phyloP scores from a whole-genome alignment of 2,329 filamentous ascomycete species.

The Phialophora tarda region DNA sequence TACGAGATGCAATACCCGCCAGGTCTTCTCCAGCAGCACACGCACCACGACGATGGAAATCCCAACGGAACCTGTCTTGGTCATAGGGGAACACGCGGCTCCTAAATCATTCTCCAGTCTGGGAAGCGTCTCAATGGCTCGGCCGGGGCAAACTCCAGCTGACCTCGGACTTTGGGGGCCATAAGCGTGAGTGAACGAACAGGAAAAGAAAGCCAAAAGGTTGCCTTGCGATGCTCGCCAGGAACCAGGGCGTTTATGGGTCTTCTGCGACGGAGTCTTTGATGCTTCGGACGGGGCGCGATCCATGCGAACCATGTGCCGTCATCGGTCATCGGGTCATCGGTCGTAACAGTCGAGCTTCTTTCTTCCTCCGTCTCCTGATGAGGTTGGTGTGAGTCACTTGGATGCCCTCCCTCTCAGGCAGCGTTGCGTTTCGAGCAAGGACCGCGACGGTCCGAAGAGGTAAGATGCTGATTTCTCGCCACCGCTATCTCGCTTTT shows the following conservation, averaged over 20 bases:
- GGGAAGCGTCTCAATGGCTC: neutral
- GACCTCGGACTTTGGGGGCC: conserved; percentile 5
- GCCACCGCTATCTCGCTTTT: conserved; percentile 4
- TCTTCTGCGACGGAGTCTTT: conserved; percentile 1
- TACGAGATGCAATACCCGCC: neutral
- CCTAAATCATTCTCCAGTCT: neutral
- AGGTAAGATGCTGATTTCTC: conserved; percentile 14
- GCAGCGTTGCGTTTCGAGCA: conserved; percentile 6
- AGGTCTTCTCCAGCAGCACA: neutral
- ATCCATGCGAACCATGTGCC: conserved; percentile 11
- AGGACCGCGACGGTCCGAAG: conserved; percentile 6
- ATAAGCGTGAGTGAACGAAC: neutral
- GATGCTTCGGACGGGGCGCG: neutral
- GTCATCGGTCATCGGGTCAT: conserved; percentile 5
- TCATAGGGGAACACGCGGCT: neutral
- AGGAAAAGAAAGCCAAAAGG: neutral
- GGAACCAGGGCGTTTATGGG: neutral
- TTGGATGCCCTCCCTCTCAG: neutral
- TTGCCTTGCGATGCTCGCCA: conserved; percentile 5
- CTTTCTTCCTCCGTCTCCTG: neutral
- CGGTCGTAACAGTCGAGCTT: neutral
- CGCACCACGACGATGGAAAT: neutral
- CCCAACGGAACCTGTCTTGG: neutral
- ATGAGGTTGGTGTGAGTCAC: conserved; percentile 6
- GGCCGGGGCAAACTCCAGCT: neutral